Percentiles rank a stretch among this genome's conserved stretches.
These are phyloP conservation scores for Nitzschia inconspicua DNA, from an alignment of 108 stramenopile genomes.

Conservation along the genomic window DNA sequence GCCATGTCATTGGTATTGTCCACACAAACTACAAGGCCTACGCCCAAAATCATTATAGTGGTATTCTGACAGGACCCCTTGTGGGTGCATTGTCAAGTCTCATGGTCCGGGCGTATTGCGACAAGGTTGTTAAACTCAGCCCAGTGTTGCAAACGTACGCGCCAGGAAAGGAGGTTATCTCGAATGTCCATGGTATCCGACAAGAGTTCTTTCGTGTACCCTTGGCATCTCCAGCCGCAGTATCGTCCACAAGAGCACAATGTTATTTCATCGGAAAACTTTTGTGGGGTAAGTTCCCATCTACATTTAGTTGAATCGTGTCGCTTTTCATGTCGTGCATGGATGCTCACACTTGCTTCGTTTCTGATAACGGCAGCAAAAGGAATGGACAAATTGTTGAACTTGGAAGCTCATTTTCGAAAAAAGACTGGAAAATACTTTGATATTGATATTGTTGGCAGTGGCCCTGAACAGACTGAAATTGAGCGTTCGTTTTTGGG, in stretches of 20 bases:
- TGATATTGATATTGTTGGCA: conserved; percentile 66
- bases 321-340: too few relatives aligned
- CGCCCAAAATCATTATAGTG: conserved; percentile 26
- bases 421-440: conserved; percentile 58
- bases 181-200: conserved; percentile 87
- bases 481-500: conserved; percentile 59
- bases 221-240: conserved; percentile 12
- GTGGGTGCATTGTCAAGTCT: conserved; percentile 16
- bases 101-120: conserved; percentile 73
- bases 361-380: too few relatives aligned
- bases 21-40: conserved; percentile 86
- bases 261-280: conserved; percentile 85
- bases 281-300: conserved; percentile 51
- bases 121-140: conserved; percentile 68
- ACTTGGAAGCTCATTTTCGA: conserved; percentile 43
- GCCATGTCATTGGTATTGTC: conserved; percentile 78
- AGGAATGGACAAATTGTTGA: conserved; percentile 66
- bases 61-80: conserved; percentile 12
- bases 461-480: conserved; percentile 63
- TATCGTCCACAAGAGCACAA: not conserved
- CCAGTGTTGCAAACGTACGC: conserved; percentile 56
- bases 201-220: conserved; percentile 52
- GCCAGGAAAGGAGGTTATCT: conserved; percentile 58
- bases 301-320: too few relatives aligned
- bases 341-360: conserved; percentile 8